phyloP scores from a whole-genome alignment of 768 basidiomycete species.

The Termitomyces eurrhizus region DNA sequence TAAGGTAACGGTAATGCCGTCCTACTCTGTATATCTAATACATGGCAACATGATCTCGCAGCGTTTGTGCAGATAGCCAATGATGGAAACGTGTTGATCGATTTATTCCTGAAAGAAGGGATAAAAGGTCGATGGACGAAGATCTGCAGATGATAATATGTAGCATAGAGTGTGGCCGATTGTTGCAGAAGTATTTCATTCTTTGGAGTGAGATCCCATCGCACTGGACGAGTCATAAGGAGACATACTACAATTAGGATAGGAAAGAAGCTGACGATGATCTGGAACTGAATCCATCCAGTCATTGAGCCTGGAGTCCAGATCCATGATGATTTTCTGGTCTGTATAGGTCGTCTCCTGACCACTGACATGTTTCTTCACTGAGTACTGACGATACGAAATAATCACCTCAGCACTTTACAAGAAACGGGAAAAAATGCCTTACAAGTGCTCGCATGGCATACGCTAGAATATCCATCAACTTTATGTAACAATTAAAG shows the following conservation, averaged over 20 bases:
- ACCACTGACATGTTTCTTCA: slow-evolving; percentile 57
- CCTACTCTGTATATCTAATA: slow-evolving; percentile 51
- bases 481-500: slow-evolving; percentile 51
- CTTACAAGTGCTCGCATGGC: slow-evolving; percentile 56
- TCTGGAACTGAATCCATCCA: slow-evolving; percentile 73
- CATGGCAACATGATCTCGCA: slow-evolving; percentile 69
- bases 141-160: slow-evolving; percentile 55
- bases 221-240: slow-evolving; percentile 25
- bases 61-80: slow-evolving; percentile 86
- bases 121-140: slow-evolving; percentile 79
- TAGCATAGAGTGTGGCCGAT: slow-evolving; percentile 49
- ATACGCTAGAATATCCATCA: slow-evolving; percentile 59
- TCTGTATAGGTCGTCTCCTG: slow-evolving; percentile 49
- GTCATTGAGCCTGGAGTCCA: slow-evolving; percentile 74
- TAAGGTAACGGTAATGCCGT: slow-evolving; percentile 30
- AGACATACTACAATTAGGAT: neutral
- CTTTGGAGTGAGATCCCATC: slow-evolving; percentile 38
- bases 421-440: neutral
- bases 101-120: slow-evolving; percentile 52
- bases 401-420: neutral
- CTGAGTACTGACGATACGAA: slow-evolving; percentile 52
- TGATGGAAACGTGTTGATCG: slow-evolving; percentile 44
- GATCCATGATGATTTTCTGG: slow-evolving; percentile 61
- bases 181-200: slow-evolving; percentile 45
- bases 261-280: slow-evolving; percentile 38